Percentiles rank a stretch among this genome's conserved stretches.
Conservation (phyloP, 768 basidiomycete genomes). For the Chalciporus chontae region DNA sequence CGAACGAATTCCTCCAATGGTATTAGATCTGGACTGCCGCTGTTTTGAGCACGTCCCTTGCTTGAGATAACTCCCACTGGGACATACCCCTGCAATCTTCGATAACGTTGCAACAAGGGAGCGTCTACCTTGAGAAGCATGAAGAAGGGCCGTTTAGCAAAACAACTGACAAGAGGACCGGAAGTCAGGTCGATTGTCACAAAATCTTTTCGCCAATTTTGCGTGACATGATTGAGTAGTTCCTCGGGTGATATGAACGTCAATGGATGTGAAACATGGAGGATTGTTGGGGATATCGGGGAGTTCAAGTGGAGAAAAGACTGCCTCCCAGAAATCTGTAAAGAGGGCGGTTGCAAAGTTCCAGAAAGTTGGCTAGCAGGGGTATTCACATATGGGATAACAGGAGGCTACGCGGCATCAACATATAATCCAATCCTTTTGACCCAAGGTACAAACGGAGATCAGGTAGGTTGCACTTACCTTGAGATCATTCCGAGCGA, state of each 20-base stretch:
- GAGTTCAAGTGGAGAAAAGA: constrained; percentile 23
- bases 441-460: neutral
- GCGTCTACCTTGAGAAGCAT: constrained; percentile 82
- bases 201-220: constrained; percentile 74
- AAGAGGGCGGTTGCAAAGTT: neutral
- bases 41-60: constrained; percentile 8
- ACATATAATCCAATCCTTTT: neutral
- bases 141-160: constrained; percentile 87
- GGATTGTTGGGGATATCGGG: constrained; percentile 12
- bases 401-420: constrained; percentile 8
- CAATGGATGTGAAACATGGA: constrained; percentile 20
- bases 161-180: constrained; percentile 55
- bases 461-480: constrained; percentile 7
- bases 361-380: neutral
- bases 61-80: neutral
- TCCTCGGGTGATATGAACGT: constrained; percentile 45
- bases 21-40: constrained; percentile 15
- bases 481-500: constrained; percentile 26
- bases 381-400: neutral
- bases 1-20: constrained; percentile 73
- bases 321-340: constrained; percentile 3
- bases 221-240: constrained; percentile 74
- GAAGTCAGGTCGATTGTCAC: constrained; percentile 75
- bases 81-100: constrained; percentile 51
- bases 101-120: constrained; percentile 67